Evolutionary conservation across 1,284 basidiomycete genomes (phyloP).

Genomic region (Naganishia albida): DNA sequence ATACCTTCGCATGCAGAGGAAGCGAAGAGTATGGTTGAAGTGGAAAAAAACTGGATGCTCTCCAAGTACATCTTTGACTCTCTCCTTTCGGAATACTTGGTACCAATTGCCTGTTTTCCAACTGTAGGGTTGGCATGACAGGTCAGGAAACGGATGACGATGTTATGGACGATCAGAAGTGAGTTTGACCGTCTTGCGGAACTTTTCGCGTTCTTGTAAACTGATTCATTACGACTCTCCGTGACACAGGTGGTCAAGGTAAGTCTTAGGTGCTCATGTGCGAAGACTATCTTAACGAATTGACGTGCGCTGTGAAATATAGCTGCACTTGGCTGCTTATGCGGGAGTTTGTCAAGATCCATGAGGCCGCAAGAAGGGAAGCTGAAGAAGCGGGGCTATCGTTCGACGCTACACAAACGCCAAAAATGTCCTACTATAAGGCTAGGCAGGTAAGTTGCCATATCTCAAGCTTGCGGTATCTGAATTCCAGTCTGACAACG

Average conservation of each 20-base stretch:
- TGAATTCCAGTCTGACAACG: neutral
- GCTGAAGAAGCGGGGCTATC: conserved; percentile 32
- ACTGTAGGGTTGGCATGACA: conserved; percentile 61
- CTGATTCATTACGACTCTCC: neutral
- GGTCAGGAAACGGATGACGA: conserved; percentile 75
- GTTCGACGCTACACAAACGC: conserved; percentile 41
- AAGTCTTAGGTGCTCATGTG: neutral
- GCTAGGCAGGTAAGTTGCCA: conserved; percentile 40
- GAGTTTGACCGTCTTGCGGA: neutral
- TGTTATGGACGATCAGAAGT: conserved; percentile 73
- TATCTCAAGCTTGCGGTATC: too few species aligned
- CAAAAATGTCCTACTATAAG: conserved; percentile 49
- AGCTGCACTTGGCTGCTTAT: conserved; percentile 74
- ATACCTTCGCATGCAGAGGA: conserved; percentile 49
- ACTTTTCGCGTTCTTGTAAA: neutral
- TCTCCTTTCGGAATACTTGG: neutral
- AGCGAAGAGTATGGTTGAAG: conserved; percentile 64
- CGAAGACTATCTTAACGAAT: neutral
- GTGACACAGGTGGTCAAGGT: conserved; percentile 30
- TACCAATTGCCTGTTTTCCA: neutral
- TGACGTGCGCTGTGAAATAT: conserved; percentile 22
- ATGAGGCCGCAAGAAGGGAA: conserved; percentile 24
- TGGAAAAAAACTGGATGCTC: conserved; percentile 76
- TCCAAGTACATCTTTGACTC: conserved; percentile 53
- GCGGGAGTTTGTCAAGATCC: conserved; percentile 62